phyloP scores from a whole-genome alignment of 495 filamentous ascomycete genomes.

The Aspergillus cavernicola region DNA sequence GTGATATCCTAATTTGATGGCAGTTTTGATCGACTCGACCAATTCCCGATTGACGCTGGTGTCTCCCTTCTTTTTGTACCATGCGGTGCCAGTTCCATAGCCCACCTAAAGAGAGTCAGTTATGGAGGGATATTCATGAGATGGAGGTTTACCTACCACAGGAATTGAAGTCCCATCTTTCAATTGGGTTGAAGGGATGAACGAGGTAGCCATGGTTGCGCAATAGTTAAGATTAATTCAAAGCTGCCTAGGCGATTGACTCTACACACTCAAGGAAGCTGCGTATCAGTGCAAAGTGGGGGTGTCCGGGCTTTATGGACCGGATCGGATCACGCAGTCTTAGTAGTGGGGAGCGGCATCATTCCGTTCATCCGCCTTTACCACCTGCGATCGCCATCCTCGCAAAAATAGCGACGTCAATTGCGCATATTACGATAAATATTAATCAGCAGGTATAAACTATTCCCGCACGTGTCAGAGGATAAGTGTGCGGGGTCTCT shows the following conservation, averaged over 20 bases:
- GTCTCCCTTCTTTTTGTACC: constrained; percentile 49
- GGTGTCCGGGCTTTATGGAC: too few species aligned
- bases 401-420: too few species aligned
- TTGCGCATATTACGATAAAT: too few species aligned
- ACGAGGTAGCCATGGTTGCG: constrained; percentile 1
- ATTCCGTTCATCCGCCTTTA: background rate
- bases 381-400: background rate
- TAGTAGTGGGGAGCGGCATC: background rate
- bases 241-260: too few species aligned
- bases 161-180: constrained; percentile 73
- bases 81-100: constrained; percentile 67
- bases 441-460: too few species aligned
- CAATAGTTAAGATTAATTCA: too few species aligned
- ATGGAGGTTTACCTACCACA: constrained; percentile 46
- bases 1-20: constrained; percentile 65
- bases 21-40: constrained; percentile 59
- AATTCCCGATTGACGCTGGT: constrained; percentile 33
- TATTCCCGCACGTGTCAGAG: too few species aligned
- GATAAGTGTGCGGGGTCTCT: too few species aligned
- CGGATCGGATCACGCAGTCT: too few species aligned
- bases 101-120: constrained; percentile 43
- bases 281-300: too few species aligned
- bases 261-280: too few species aligned
- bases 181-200: constrained; percentile 54
- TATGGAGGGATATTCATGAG: background rate